Evolutionary conservation across 768 basidiomycete genomes (phyloP).

Genomic region (Leccinum subtestaceum): DNA sequence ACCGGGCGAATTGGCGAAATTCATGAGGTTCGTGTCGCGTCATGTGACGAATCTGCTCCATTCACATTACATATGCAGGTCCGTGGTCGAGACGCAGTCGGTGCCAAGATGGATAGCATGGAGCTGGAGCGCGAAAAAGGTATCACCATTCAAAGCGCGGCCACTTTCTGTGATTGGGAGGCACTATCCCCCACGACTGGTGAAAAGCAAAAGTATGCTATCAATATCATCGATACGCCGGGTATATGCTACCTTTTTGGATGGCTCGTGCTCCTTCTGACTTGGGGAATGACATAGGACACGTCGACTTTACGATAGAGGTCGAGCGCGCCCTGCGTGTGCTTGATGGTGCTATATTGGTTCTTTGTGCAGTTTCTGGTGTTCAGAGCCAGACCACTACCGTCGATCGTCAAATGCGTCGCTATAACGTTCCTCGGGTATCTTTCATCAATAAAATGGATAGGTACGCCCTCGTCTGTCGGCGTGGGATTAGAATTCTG

Average conservation of each 20-base stretch:
- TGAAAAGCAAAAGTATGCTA: slow-evolving; percentile 77
- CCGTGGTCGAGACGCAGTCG: slow-evolving; percentile 90
- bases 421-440: slow-evolving; percentile 92
- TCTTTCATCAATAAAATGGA: slow-evolving; percentile 99
- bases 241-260: slow-evolving; percentile 40
- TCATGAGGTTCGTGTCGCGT: slow-evolving; percentile 72
- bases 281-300: slow-evolving; percentile 51
- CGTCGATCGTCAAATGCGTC: slow-evolving; percentile 97
- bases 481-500: neutral
- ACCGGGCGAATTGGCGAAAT: slow-evolving; percentile 95
- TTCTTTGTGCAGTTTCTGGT: slow-evolving; percentile 95
- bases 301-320: slow-evolving; percentile 99
- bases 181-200: slow-evolving; percentile 58
- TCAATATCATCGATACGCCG: slow-evolving; percentile 99
- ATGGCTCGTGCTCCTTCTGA: neutral
- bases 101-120: slow-evolving; percentile 99
- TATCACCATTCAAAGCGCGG: slow-evolving; percentile 98
- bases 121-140: slow-evolving; percentile 98
- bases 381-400: slow-evolving; percentile 99
- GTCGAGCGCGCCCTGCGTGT: slow-evolving; percentile 96
- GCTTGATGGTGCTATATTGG: slow-evolving; percentile 93
- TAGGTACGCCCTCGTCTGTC: slow-evolving; percentile 43
- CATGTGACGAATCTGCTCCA: neutral
- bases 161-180: slow-evolving; percentile 97
- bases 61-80: slow-evolving; percentile 46